phyloP scores from a whole-genome alignment of 257 asterid genomes.

The Solanum pennellii region DNA sequence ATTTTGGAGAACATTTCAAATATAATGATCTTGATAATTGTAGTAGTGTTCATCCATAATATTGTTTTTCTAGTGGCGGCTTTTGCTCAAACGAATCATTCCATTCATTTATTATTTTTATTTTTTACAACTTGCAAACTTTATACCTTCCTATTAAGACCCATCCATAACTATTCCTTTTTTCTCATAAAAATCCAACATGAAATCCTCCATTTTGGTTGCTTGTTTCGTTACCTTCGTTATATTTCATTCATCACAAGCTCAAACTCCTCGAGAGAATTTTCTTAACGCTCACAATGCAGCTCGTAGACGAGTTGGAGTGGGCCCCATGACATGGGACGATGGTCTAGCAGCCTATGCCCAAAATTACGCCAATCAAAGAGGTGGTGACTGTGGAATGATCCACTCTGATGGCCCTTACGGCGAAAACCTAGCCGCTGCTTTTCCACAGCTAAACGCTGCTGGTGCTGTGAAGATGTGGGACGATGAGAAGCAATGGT shows the following conservation, averaged over 20 bases:
- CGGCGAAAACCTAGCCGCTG: slow-evolving; percentile 50
- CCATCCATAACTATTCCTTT: not conserved
- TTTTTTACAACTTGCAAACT: not conserved
- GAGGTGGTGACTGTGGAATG: slow-evolving; percentile 22
- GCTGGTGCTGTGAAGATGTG: slow-evolving; percentile 25
- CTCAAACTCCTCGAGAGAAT: slow-evolving; percentile 13
- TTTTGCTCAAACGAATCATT: not conserved
- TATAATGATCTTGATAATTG: not conserved
- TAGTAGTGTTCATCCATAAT: not conserved
- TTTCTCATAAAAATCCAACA: not conserved
- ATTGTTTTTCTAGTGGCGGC: not conserved
- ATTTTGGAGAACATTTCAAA: no score
- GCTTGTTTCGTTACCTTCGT: not conserved
- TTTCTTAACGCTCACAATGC: slow-evolving; percentile 24
- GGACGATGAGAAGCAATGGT: slow-evolving; percentile 22
- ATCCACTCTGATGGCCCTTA: slow-evolving; percentile 25
- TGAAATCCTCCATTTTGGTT: not conserved
- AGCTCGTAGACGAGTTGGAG: slow-evolving; percentile 24
- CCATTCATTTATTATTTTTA: no score
- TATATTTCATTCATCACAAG: not conserved
- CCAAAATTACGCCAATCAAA: slow-evolving; percentile 10
- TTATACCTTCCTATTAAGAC: not conserved
- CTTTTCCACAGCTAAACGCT: slow-evolving; percentile 15
- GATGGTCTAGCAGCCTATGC: slow-evolving; percentile 25
- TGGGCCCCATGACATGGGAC: slow-evolving; percentile 30